Evolutionary conservation across 176 grass and related monocot species (phyloP).

Genomic region (Oryza coarctata): DNA sequence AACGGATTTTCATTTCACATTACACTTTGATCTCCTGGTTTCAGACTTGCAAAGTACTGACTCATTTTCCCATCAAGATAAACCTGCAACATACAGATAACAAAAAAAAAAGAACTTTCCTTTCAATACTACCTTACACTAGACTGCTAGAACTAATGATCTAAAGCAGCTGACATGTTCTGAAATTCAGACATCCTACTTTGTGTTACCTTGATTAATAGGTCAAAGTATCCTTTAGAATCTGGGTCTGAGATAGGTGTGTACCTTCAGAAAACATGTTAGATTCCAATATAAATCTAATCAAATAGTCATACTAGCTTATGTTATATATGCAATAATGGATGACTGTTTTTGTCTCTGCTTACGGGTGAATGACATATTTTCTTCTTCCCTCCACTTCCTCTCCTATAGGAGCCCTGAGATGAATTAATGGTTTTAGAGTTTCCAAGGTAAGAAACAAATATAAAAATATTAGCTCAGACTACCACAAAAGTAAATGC

Average conservation of each 20-base stretch:
- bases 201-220: slow-evolving; percentile 85
- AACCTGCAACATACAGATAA: slow-evolving; percentile 53
- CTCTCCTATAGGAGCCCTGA: slow-evolving; percentile 83
- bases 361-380: slow-evolving; percentile 96
- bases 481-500: neutral
- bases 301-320: neutral
- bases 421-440: slow-evolving; percentile 23
- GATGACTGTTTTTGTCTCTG: neutral
- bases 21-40: slow-evolving; percentile 98
- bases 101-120: neutral
- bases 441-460: neutral
- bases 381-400: slow-evolving; percentile 85
- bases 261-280: slow-evolving; percentile 62
- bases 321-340: neutral
- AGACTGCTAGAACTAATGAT: neutral
- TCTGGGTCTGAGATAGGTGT: slow-evolving; percentile 89
- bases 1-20: slow-evolving; percentile 13
- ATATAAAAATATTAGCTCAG: slow-evolving; percentile 11
- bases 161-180: neutral
- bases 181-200: slow-evolving; percentile 5
- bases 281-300: slow-evolving; percentile 11
- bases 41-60: slow-evolving; percentile 86
- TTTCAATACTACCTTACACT: neutral
- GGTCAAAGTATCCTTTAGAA: slow-evolving; percentile 88
- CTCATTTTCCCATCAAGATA: slow-evolving; percentile 98